Evolutionary conservation across 129 eudicot species (phyloP), one percentile per base, ranked within the genome.

Genomic region (Logfia minima): DNA sequence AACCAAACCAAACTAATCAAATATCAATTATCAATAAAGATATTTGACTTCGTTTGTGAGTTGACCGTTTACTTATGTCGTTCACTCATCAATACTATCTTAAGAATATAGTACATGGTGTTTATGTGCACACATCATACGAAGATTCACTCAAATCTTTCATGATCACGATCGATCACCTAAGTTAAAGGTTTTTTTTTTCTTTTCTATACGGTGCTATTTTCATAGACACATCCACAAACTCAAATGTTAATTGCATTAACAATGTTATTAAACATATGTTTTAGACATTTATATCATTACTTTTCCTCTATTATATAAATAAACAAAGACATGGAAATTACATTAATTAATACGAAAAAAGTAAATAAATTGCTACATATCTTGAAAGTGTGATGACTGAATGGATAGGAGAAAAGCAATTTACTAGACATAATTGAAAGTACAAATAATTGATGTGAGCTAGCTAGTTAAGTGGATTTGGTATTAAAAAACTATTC

Each of bases 401-500:
- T 62, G 0, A 67, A 37, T 34, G 2, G 31, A 37, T 34, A 0
- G 7, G 11, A 70, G 37, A 69, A 41, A 8, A 23, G 51, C 18
- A 28, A 31, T 53, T 72, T 72, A 52, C 22, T 55, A 14, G 4
- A 58, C 53, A 24, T 24, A 48, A 8, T 52, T 28, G 28, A 71
- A 71, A 65, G 18, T 53, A 8, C 21, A 55, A 72, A 55, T 29
- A n/a, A 29, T 31, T 72, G 52, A 72, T 55, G 43, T 16, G 58
- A 72, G 37, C 8, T 34, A 5, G 31, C 29, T 31, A 11, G 21
- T 55, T 29, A 32, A 72, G 76, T 53, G 66, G 66, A 35, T 72
- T 72, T 55, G 66, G 51, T 72, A 58, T 31, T 11, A 19, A 55
- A n/a, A 32, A 10, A 5, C n/a, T 9, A 39, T 68, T 37, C 56